Conservation (phyloP, 768 basidiomycete species). For the Dioszegia hungarica region DNA sequence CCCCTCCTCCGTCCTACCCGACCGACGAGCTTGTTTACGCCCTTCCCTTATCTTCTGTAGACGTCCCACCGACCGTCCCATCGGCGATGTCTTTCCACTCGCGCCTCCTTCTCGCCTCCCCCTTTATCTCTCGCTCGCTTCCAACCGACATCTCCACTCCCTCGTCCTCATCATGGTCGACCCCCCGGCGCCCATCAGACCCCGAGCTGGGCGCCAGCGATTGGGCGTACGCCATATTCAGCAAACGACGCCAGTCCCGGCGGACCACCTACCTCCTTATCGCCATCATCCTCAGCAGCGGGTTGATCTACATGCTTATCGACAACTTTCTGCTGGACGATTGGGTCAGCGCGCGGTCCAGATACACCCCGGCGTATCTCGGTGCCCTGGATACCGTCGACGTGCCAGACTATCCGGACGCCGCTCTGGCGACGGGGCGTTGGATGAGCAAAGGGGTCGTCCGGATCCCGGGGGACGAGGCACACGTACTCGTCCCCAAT, state of each 20-base stretch:
- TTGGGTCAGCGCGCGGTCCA: conserved; percentile 4
- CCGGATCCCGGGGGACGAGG: conserved; percentile 9
- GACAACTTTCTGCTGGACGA: conserved; percentile 8
- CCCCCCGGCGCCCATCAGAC: neutral
- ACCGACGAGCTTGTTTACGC: too few species aligned
- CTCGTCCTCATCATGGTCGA: neutral
- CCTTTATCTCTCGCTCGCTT: neutral
- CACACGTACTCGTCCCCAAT: conserved; percentile 20
- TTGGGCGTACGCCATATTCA: neutral
- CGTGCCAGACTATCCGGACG: neutral
- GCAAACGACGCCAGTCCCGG: neutral
- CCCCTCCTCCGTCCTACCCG: too few species aligned
- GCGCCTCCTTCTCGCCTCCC: too few species aligned
- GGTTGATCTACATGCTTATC: neutral
- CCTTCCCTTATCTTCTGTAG: too few species aligned
- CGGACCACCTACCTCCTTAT: neutral
- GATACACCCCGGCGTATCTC: neutral
- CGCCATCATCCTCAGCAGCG: neutral
- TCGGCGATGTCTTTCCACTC: too few species aligned
- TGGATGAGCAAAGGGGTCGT: neutral
- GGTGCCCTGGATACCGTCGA: neutral
- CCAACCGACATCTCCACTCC: neutral
- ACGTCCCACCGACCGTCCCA: too few species aligned
- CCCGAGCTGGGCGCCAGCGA: neutral
- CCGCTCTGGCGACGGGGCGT: neutral